These are phyloP conservation scores for Coleophoma eucalyptorum DNA, from an alignment of 2,329 filamentous ascomycete genomes.

Conservation along the genomic window DNA sequence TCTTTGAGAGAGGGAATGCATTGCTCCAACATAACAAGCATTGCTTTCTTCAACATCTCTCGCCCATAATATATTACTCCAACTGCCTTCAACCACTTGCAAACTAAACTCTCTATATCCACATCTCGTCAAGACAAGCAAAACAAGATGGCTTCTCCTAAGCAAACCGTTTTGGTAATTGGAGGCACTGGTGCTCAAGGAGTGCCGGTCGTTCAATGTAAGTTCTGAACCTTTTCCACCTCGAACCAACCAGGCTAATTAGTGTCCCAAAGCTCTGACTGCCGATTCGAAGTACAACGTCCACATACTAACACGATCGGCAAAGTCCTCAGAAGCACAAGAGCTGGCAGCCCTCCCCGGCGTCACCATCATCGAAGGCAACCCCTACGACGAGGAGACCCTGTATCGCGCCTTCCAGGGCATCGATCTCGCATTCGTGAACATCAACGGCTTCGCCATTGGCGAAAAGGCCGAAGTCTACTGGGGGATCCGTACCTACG, in stretches of 20 bases:
- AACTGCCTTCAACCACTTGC: no score
- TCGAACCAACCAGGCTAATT: not conserved
- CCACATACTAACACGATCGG: not conserved
- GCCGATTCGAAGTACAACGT: not conserved
- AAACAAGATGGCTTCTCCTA: not conserved
- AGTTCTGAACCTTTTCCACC: not conserved
- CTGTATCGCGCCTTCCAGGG: constrained; percentile 7
- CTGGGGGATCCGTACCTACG: constrained; percentile 30
- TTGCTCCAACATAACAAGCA: no score
- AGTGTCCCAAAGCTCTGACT: not conserved
- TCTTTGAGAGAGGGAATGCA: no score
- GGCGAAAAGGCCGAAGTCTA: constrained; percentile 19
- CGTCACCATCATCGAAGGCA: constrained; percentile 21
- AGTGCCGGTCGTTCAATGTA: not conserved
- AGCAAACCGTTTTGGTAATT: not conserved
- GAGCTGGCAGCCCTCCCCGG: constrained; percentile 8
- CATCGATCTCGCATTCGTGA: constrained; percentile 14
- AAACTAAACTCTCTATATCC: no score
- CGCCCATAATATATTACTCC: no score
- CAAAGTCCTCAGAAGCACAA: constrained; percentile 3
- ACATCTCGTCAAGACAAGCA: no score
- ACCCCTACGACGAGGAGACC: constrained; percentile 15
- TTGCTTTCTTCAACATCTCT: no score
- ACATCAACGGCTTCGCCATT: constrained; percentile 17
- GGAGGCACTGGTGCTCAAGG: not conserved